Conservation (phyloP, 169 alveolate genomes). For the Plasmodium coatneyi region DNA sequence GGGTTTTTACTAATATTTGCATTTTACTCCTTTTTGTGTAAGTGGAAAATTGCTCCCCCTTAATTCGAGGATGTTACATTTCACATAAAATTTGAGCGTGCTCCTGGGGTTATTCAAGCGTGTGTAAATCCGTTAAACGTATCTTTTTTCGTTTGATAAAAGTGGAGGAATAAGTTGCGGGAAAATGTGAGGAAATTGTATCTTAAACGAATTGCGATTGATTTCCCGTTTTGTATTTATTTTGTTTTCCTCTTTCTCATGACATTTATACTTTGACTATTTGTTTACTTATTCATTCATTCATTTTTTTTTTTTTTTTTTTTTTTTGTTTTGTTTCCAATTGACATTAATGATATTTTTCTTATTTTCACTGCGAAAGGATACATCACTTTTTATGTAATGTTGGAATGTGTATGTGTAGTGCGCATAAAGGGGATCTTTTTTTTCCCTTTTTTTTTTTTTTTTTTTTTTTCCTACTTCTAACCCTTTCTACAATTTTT, state of each 20-base stretch:
- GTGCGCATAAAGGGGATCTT: neutral
- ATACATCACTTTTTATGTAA: neutral
- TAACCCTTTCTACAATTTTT: neutral
- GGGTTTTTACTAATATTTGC: conserved; percentile 93
- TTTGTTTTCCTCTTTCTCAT: neutral
- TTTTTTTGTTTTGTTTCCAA: neutral
- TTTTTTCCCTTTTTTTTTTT: neutral
- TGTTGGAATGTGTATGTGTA: neutral
- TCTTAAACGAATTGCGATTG: neutral
- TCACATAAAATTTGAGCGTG: conserved; percentile 2
- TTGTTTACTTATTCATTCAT: neutral
- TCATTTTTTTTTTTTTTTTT: neutral
- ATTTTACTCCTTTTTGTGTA: conserved; percentile 73
- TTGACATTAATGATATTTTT: neutral
- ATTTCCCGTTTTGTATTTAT: neutral
- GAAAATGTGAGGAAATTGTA: neutral
- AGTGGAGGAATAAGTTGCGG: neutral
- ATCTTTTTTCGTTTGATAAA: neutral
- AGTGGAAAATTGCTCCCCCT: neutral
- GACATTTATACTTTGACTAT: neutral
- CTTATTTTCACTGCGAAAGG: neutral
- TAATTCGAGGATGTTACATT: conserved; percentile 37
- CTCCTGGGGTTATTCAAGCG: neutral
- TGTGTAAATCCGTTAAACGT: neutral
- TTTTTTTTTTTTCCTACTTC: neutral